Percentiles rank a stretch among this genome's conserved stretches.
Conservation (phyloP, 768 basidiomycete genomes). For the Phaeolepiota aurea region DNA sequence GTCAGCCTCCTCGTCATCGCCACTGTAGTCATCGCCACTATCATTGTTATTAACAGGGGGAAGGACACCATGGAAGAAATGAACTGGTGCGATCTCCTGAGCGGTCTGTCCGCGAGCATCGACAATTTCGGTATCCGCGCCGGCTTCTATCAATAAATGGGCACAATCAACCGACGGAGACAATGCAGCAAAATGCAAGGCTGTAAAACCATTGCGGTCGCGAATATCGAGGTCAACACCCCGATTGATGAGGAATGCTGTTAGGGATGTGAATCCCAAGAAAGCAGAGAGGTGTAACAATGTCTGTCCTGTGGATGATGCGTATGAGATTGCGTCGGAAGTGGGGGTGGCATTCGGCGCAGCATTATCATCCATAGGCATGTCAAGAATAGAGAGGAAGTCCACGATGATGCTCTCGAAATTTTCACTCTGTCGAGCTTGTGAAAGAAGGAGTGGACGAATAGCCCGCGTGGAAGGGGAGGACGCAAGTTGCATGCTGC, state of each 20-base stretch:
- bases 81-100: constrained; percentile 42
- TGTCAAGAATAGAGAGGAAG: constrained; percentile 73
- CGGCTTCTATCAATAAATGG: constrained; percentile 61
- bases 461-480: constrained; percentile 40
- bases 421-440: constrained; percentile 45
- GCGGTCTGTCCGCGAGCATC: constrained; percentile 65
- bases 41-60: constrained; percentile 15
- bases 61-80: constrained; percentile 35
- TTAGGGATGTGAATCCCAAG: constrained; percentile 66
- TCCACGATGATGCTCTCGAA: constrained; percentile 75
- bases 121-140: constrained; percentile 75
- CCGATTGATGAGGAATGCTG: constrained; percentile 61
- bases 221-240: constrained; percentile 75
- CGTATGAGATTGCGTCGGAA: constrained; percentile 56
- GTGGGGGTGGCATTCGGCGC: constrained; percentile 34
- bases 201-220: constrained; percentile 86
- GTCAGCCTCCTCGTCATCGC: constrained; percentile 44
- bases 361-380: constrained; percentile 34
- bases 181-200: constrained; percentile 80
- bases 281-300: constrained; percentile 83
- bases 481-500: constrained; percentile 50
- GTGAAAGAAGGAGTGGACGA: constrained; percentile 47
- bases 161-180: constrained; percentile 56
- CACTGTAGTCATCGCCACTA: constrained; percentile 15
- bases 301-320: constrained; percentile 71